A percentile compares a stretch with the other conserved stretches of the same genome.
Conservation (phyloP, 371 early-diverging fungal genomes). For the Mycotypha africana region DNA sequence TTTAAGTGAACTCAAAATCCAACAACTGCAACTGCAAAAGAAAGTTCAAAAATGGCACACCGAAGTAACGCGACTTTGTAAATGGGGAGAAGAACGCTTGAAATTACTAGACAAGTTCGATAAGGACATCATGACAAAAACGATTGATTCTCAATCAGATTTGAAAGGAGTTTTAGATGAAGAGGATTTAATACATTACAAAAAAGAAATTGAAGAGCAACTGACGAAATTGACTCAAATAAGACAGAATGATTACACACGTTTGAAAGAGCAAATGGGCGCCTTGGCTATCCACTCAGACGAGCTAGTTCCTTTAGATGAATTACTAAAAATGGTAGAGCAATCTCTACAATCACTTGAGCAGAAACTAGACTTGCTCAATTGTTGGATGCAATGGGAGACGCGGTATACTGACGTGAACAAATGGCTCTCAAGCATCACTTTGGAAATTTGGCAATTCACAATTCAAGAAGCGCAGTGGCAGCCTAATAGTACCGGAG, state of each 20-base stretch:
- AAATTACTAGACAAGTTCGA: slow-evolving; percentile 14
- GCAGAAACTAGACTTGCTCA: no score
- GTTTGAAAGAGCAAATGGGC: slow-evolving; percentile 16
- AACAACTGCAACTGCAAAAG: slow-evolving; percentile 27
- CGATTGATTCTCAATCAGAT: slow-evolving; percentile 1
- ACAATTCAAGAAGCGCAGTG: slow-evolving; percentile 28
- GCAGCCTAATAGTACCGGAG: no score
- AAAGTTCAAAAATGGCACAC: slow-evolving; percentile 24
- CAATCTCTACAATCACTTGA: no score
- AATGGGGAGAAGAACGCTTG: slow-evolving; percentile 30
- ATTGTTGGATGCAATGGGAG: slow-evolving; percentile 30
- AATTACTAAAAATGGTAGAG: no score
- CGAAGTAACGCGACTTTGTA: slow-evolving; percentile 23
- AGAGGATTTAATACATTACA: slow-evolving; percentile 18
- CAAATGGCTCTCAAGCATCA: slow-evolving; percentile 17
- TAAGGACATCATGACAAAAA: slow-evolving; percentile 31
- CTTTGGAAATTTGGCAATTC: slow-evolving; percentile 28
- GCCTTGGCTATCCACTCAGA: no score
- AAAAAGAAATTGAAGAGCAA: slow-evolving; percentile 29
- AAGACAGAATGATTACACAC: slow-evolving; percentile 21
- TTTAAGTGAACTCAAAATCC: no score
- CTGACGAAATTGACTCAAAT: slow-evolving; percentile 19
- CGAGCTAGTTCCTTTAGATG: no score
- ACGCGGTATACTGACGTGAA: slow-evolving; percentile 12
- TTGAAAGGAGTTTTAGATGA: slow-evolving; percentile 25